A percentile compares a stretch with the other conserved stretches of the same genome.
Evolutionary conservation across 1,284 basidiomycete species (phyloP).

Genomic region (Heterobasidion irregulare): DNA sequence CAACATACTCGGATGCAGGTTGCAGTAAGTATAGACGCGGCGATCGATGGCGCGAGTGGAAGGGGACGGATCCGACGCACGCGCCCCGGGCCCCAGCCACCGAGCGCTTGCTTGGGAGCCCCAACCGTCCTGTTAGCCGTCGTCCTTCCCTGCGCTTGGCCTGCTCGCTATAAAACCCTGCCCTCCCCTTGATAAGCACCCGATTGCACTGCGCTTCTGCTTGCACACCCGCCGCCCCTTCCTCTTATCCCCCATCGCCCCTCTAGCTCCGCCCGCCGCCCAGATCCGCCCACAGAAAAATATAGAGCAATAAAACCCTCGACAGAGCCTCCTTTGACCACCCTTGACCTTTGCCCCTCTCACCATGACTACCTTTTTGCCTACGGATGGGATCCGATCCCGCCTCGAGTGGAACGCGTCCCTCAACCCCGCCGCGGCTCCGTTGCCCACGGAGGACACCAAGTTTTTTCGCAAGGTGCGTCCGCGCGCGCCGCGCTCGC

Average conservation of each 20-base stretch:
- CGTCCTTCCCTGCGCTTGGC: too few species aligned
- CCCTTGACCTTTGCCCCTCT: not conserved
- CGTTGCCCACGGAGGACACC: slow-evolving; percentile 65
- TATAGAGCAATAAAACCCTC: not conserved
- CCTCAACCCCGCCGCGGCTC: slow-evolving; percentile 63
- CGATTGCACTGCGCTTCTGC: not conserved
- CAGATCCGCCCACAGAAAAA: not conserved
- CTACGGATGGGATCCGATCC: slow-evolving; percentile 51
- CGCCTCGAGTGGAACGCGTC: slow-evolving; percentile 89
- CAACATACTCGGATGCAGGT: too few species aligned
- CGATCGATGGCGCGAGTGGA: not conserved
- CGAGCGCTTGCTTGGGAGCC: too few species aligned
- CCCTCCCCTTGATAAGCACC: not conserved
- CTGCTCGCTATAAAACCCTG: not conserved
- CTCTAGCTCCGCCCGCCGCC: not conserved
- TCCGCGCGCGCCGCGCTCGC: slow-evolving; percentile 7
- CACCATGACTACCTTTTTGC: slow-evolving; percentile 16
- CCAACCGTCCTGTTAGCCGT: too few species aligned
- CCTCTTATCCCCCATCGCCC: not conserved
- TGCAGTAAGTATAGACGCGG: not conserved
- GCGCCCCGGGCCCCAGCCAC: too few species aligned
- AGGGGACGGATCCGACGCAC: too few species aligned
- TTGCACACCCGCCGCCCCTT: not conserved
- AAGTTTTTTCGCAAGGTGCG: slow-evolving; percentile 86
- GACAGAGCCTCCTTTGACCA: too few species aligned